Conservation (phyloP, 2,329 filamentous ascomycete genomes). For the Thelonectria discophora region DNA sequence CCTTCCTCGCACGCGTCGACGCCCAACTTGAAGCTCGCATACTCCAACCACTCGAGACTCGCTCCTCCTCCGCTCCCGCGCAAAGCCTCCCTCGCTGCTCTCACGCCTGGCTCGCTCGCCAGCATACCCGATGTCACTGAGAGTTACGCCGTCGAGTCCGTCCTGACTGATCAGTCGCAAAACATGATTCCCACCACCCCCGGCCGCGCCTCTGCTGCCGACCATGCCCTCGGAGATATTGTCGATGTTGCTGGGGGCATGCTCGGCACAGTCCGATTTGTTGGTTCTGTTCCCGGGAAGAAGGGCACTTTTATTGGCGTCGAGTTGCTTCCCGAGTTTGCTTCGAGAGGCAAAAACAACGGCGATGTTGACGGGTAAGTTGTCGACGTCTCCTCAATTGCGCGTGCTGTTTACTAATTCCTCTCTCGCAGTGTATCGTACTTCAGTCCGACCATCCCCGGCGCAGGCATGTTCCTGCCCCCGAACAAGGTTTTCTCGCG, state of each 20-base stretch:
- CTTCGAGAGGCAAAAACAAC: constrained; percentile 88
- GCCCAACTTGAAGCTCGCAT: constrained; percentile 65
- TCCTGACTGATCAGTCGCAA: constrained; percentile 49
- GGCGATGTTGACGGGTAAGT: constrained; percentile 93
- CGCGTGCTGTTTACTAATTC: constrained; percentile 11
- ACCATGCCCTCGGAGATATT: constrained; percentile 77
- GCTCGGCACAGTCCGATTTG: constrained; percentile 87
- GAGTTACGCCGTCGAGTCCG: constrained; percentile 68
- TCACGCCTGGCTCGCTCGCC: constrained; percentile 71
- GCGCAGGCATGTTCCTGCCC: constrained; percentile 93
- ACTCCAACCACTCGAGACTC: constrained; percentile 59
- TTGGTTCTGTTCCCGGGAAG: constrained; percentile 88
- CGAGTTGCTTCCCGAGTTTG: constrained; percentile 84
- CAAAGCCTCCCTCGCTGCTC: constrained; percentile 75
- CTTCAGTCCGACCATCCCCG: constrained; percentile 80
- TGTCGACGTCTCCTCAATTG: neutral
- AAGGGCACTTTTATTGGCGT: constrained; percentile 92
- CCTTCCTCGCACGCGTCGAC: constrained; percentile 62
- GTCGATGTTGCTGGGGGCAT: constrained; percentile 96
- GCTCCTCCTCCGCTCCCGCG: constrained; percentile 63
- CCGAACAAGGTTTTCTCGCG: constrained; percentile 80
- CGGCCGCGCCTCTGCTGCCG: constrained; percentile 58
- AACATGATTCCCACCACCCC: constrained; percentile 65
- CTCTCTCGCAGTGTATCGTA: constrained; percentile 68
- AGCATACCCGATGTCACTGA: constrained; percentile 73